Percentiles rank a stretch among this genome's conserved stretches.
These are phyloP conservation scores for Takakia lepidozioides DNA, from an alignment of 225 moss, liverwort and hornwort genomes.

Conservation along the genomic window DNA sequence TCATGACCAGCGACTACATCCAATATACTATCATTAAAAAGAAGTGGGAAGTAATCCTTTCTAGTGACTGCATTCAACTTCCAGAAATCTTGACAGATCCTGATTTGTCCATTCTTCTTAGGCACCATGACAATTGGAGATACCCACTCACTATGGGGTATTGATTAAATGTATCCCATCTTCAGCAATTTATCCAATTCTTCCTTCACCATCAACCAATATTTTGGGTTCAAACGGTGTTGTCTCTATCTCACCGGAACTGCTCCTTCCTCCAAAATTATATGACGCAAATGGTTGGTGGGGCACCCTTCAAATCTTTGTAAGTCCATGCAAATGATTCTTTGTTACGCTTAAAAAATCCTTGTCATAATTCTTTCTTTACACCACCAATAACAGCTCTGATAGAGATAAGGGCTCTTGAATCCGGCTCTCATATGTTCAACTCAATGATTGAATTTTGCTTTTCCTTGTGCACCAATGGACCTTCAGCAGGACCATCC, in stretches of 20 bases:
- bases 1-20: slow-evolving; percentile 3
- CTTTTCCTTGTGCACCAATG: too few species aligned
- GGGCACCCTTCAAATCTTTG: background rate
- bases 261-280: background rate
- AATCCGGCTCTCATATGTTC: too few species aligned
- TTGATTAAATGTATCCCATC: slow-evolving; percentile 4
- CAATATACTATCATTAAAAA: slow-evolving; percentile 1
- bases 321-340: background rate
- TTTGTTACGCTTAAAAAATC: too few species aligned
- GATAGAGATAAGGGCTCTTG: too few species aligned
- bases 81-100: background rate
- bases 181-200: slow-evolving; percentile 2
- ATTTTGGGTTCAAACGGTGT: slow-evolving; percentile 4
- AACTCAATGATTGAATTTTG: too few species aligned
- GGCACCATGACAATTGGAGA: background rate
- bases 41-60: slow-evolving; percentile 5
- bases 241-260: background rate
- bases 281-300: slow-evolving; percentile 4
- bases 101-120: slow-evolving; percentile 2
- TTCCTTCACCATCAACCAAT: slow-evolving; percentile 4
- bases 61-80: background rate
- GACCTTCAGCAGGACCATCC: too few species aligned
- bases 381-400: too few species aligned
- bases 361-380: too few species aligned
- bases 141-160: slow-evolving; percentile 1